phyloP scores from a whole-genome alignment of 306 rosid species.

The Lathyrus sativus region DNA sequence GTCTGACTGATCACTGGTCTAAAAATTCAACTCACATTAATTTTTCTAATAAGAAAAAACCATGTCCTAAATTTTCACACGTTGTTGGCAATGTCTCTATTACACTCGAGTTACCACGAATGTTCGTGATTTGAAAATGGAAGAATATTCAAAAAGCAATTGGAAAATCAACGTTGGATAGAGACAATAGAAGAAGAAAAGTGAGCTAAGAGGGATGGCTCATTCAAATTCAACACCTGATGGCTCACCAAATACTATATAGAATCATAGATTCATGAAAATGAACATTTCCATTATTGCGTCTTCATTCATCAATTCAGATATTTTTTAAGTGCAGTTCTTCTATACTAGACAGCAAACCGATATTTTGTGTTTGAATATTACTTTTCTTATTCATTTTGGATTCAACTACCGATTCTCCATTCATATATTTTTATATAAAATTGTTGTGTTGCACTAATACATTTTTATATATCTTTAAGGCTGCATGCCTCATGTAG shows the following conservation, averaged over 20 bases:
- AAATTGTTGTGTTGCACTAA: too few relatives aligned
- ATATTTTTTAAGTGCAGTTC: not conserved
- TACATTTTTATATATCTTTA: not conserved
- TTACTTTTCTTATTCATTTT: not conserved
- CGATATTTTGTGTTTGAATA: not conserved
- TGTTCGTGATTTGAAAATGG: constrained; percentile 37
- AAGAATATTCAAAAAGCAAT: constrained; percentile 30
- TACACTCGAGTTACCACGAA: constrained; percentile 24
- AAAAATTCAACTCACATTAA: too few relatives aligned
- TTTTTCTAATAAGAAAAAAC: not conserved
- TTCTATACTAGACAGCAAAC: not conserved
- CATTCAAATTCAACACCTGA: not conserved
- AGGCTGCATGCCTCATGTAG: not conserved
- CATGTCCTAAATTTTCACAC: not conserved
- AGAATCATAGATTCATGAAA: not conserved
- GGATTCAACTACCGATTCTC: not conserved
- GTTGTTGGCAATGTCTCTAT: not conserved
- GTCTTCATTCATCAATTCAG: constrained; percentile 34
- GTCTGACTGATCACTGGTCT: too few relatives aligned
- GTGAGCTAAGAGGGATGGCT: constrained; percentile 32
- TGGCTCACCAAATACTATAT: not conserved
- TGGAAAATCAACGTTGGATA: constrained; percentile 14
- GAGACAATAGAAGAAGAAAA: not conserved
- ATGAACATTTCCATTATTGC: constrained; percentile 31
- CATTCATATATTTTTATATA: not conserved